Evolutionary conservation across 2,329 filamentous ascomycete species (phyloP), one percentile per base, ranked within the genome.

Genomic region (Trichophyton benhamiae): DNA sequence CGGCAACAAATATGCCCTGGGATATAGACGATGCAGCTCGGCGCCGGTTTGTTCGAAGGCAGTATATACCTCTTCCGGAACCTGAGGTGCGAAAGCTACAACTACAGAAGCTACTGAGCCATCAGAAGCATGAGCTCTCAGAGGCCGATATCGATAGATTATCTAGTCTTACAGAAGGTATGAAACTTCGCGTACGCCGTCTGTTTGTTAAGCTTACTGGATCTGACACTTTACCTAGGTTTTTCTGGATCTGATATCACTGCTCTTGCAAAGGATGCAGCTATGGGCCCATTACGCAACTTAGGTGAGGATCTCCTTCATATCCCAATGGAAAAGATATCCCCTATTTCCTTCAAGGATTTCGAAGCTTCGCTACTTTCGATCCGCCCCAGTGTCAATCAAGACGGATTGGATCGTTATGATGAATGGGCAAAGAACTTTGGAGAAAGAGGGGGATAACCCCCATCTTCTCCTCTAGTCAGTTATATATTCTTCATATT

Each of bases 211-310:
- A 15, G 2, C 46, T 27, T 22, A 22, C 1, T 8, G 46, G 42
- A 30, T 25, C 25, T 27, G 36, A 59, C 33, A 20, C 5, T 1
- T 27, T 7, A 4, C n/a, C 20, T 66, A 96, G 91, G 91, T n/a
- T 99, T 96, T 76, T 96, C 91, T 7, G 94, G 94, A 52, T 96
- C 91, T 1, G 94, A 99, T 70, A 96, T 99, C 66, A 97, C 94
- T 22, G 91, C 94, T 1, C 79, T 99, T 7, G 94, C 94, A 6
- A 99, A 99, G 75, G 94, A 99, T 71, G 94, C 94, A 7, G 94
- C 94, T 2, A 99, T 99, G 94, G 92, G 94, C 0, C 94, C 94
- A 0, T 78, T 99, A 11, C 84, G 94, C 36, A 92, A 90, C 60
- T 79, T 97, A 1, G 94, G 94, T 27, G 94, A 97, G 72, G 89